Conservation (phyloP, 1,284 basidiomycete species). For the Melampsora americana region DNA sequence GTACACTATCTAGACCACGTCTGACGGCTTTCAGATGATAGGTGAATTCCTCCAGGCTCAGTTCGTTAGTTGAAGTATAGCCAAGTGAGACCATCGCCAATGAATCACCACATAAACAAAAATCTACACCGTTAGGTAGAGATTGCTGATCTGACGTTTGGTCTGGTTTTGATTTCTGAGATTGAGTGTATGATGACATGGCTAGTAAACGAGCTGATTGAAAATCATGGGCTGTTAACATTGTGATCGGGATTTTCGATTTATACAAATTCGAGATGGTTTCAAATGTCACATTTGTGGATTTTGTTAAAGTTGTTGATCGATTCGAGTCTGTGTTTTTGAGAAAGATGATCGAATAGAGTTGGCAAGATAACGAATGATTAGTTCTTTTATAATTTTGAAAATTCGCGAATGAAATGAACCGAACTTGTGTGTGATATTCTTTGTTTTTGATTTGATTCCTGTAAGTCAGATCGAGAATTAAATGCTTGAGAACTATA, state of each 20-base stretch:
- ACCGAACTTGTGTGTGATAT: not conserved
- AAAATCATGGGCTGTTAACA: constrained; percentile 91
- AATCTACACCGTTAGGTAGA: constrained; percentile 55
- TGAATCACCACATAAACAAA: constrained; percentile 74
- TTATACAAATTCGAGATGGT: constrained; percentile 64
- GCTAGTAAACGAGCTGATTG: constrained; percentile 72
- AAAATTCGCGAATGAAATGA: too few relatives aligned
- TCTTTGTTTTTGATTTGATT: constrained; percentile 5
- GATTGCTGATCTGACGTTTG: not conserved
- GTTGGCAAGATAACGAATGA: not conserved
- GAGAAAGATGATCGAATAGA: not conserved
- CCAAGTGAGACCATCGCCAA: constrained; percentile 90
- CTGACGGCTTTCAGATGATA: constrained; percentile 81
- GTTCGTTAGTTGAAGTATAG: constrained; percentile 73
- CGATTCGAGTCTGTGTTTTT: not conserved
- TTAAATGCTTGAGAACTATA: constrained; percentile 32
- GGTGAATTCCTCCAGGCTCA: constrained; percentile 84
- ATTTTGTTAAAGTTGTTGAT: not conserved
- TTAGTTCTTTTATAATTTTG: not conserved
- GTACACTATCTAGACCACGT: constrained; percentile 60
- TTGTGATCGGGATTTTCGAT: constrained; percentile 70
- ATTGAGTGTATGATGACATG: constrained; percentile 63
- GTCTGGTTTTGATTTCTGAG: constrained; percentile 47
- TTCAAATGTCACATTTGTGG: constrained; percentile 57
- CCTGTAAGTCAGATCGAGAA: not conserved